Evolutionary conservation across 441 rosid genomes (phyloP).

Genomic region (Daphne laureola): DNA sequence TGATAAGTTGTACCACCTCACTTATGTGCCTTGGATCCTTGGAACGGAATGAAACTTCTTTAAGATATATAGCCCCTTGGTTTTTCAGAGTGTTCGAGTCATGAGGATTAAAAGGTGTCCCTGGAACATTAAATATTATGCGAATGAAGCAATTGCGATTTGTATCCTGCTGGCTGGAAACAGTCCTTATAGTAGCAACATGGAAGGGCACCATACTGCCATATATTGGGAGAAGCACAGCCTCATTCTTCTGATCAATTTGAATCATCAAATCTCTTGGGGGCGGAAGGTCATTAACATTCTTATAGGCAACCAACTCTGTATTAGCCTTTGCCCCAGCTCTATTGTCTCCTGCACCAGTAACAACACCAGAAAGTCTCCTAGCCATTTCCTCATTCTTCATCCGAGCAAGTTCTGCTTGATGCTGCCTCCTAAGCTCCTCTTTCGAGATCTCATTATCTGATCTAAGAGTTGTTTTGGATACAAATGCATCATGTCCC

Average conservation of each 20-base stretch:
- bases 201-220: slow-evolving; percentile 69
- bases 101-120: slow-evolving; percentile 50
- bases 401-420: slow-evolving; percentile 63
- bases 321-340: slow-evolving; percentile 36
- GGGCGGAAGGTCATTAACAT: slow-evolving; percentile 53
- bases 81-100: slow-evolving; percentile 35
- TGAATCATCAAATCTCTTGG: slow-evolving; percentile 47
- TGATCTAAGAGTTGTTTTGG: slow-evolving; percentile 53
- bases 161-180: slow-evolving; percentile 74
- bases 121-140: slow-evolving; percentile 55
- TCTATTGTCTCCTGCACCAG: slow-evolving; percentile 34
- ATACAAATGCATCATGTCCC: slow-evolving; percentile 29
- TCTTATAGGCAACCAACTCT: slow-evolving; percentile 58
- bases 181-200: slow-evolving; percentile 59
- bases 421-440: slow-evolving; percentile 66
- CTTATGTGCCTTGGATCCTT: slow-evolving; percentile 60
- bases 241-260: slow-evolving; percentile 67
- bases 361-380: slow-evolving; percentile 51
- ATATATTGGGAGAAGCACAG: slow-evolving; percentile 62
- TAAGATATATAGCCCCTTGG: slow-evolving; percentile 43
- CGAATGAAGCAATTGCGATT: slow-evolving; percentile 62
- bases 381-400: slow-evolving; percentile 66
- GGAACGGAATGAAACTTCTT: slow-evolving; percentile 60
- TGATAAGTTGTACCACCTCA: slow-evolving; percentile 54
- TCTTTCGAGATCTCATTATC: slow-evolving; percentile 60